phyloP scores from a whole-genome alignment of 371 early-diverging fungal genomes.

The Dichotomocladium elegans region DNA sequence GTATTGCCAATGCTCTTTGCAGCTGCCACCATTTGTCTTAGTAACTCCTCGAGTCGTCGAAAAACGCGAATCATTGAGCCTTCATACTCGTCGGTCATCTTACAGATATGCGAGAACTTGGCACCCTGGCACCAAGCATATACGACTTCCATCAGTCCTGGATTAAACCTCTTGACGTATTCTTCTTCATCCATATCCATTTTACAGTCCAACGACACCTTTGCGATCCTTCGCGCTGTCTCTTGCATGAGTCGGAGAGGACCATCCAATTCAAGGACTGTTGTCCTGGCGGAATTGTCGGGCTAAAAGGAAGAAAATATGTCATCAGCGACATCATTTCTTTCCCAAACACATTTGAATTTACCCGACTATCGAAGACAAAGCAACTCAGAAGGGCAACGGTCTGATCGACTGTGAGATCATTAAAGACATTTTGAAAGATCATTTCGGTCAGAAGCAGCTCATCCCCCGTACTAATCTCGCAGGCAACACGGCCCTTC shows the following conservation, averaged over 20 bases:
- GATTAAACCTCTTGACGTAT: conserved; percentile 79
- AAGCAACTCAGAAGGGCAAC: conserved; percentile 95
- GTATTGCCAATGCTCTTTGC: conserved; percentile 98
- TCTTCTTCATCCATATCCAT: conserved; percentile 77
- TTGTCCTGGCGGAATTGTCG: too few species aligned
- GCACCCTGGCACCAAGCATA: conserved; percentile 97
- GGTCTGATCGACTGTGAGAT: conserved; percentile 85
- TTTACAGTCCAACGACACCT: conserved; percentile 86
- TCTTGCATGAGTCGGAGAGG: conserved; percentile 86
- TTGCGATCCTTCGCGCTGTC: conserved; percentile 83
- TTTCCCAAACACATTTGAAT: too few species aligned
- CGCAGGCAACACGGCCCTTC: conserved; percentile 99
- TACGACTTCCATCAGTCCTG: conserved; percentile 97
- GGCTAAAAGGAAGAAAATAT: too few species aligned
- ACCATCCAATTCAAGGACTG: conserved; percentile 73
- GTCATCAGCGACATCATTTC: neutral
- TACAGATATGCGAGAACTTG: conserved; percentile 94
- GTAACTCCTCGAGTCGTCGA: conserved; percentile 93
- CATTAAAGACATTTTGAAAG: conserved; percentile 97
- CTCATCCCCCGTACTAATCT: conserved; percentile 98
- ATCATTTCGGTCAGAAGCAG: conserved; percentile 98
- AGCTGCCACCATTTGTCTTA: conserved; percentile 94
- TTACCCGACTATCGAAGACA: conserved; percentile 86
- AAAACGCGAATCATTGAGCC: conserved; percentile 96
- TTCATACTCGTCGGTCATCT: conserved; percentile 97